Conservation (phyloP, 176 grass and related monocot species). For the Alloteropsis semialata region DNA sequence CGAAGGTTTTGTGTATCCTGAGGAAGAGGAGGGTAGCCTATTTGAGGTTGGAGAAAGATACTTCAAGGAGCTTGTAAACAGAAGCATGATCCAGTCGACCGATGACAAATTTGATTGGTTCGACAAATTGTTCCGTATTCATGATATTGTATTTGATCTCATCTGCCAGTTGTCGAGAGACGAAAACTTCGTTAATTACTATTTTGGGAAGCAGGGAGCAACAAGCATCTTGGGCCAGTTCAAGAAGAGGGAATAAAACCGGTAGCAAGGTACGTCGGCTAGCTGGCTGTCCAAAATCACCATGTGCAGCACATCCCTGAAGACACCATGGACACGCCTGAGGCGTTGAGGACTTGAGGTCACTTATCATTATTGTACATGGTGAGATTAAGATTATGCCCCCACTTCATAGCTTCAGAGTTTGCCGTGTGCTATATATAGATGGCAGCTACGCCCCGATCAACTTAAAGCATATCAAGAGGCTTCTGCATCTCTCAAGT, state of each 20-base stretch:
- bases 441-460: fast-evolving
- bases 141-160: constrained; percentile 5
- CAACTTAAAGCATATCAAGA: not conserved
- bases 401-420: not conserved
- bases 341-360: not conserved
- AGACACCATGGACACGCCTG: not conserved
- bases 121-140: not conserved
- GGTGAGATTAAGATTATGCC: not conserved
- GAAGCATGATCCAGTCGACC: not conserved
- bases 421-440: not conserved
- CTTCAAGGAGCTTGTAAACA: not conserved
- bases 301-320: not conserved
- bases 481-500: not conserved
- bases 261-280: not conserved
- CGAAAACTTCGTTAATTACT: constrained; percentile 14
- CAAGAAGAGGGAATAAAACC: not conserved
- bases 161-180: not conserved
- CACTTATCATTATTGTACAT: not conserved
- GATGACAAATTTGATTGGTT: too few species aligned
- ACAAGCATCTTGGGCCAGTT: not conserved
- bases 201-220: not conserved
- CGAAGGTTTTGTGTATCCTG: not conserved
- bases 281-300: not conserved
- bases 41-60: not conserved
- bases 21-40: not conserved